These are phyloP conservation scores for Prunus mira DNA, from an alignment of 306 rosid species.

Conservation along the genomic window DNA sequence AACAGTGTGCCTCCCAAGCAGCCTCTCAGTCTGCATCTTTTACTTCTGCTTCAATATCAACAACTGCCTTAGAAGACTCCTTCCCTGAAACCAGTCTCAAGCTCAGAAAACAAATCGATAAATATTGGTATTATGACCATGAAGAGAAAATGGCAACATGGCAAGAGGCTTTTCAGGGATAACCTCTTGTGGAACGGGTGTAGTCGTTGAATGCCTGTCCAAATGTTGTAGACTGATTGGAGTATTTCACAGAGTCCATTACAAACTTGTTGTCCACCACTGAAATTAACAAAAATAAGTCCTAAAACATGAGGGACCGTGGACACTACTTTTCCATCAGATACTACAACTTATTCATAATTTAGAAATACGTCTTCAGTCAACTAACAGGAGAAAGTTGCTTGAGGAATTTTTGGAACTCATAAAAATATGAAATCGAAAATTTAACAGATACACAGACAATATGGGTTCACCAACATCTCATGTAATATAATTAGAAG, in stretches of 20 bases:
- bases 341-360: neutral
- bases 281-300: slow-evolving; percentile 30
- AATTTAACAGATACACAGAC: neutral
- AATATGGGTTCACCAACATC: neutral
- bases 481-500: neutral
- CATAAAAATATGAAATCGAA: neutral
- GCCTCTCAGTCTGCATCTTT: slow-evolving; percentile 82
- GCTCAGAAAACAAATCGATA: neutral
- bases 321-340: neutral
- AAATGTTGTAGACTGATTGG: slow-evolving; percentile 75
- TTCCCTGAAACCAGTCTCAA: slow-evolving; percentile 46
- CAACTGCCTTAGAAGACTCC: slow-evolving; percentile 56
- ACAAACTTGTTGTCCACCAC: slow-evolving; percentile 84
- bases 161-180: slow-evolving; percentile 11
- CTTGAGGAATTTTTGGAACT: neutral
- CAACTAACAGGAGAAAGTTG: neutral
- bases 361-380: neutral
- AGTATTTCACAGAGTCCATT: slow-evolving; percentile 69
- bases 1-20: neutral
- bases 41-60: slow-evolving; percentile 89
- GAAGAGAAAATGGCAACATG: neutral
- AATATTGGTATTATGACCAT: no score
- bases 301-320: slow-evolving; percentile 21
- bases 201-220: slow-evolving; percentile 78
- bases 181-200: slow-evolving; percentile 63